Base-by-base conservation (phyloP, 208 protist species). In the Wallacemonas sp. region DNA sequence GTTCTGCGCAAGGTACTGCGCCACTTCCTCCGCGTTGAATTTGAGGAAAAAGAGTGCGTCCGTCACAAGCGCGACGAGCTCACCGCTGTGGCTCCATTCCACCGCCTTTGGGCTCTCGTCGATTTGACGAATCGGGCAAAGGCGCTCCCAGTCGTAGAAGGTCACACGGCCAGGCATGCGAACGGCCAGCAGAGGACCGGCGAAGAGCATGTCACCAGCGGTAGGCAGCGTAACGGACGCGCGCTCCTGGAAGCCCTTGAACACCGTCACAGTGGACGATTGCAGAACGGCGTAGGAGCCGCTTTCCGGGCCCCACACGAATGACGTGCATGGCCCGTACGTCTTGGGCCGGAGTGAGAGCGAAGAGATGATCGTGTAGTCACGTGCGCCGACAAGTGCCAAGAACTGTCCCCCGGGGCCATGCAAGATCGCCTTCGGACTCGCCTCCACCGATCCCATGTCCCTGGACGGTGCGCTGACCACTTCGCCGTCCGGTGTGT, bases 281-380 rank as follows among this genome's bases (percentile, higher is more conserved):
- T 98, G 95, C 39, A 98, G 83, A 0, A 98, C 85, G 22, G 96
- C 98, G 74, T 98, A 99, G 22, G 85, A 81, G 38, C 89, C 91
- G 34, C 64, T 79, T 17, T 96, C 88, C 15, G 68, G 67, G 8
- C 87, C 87, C 98, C 98, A 99, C 15, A 95, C 93, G 71, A 99
- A 98, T 5, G 99, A 96, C 6, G 97, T 64, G 27, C 92, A 98
- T 39, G 80, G 73, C n/a, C 99, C 99, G 74, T 98, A 99, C 22
- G 80, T 84, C 79, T 99, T 99, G 45, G 97, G 97, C 5, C 98
- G 82, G 85, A 96, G 96, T 0, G 87, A 93, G 3, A 99, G 76
- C 1, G 98, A 95, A 24, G 98, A 99, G 71, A 99, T 95, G 71
- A 99, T 98, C 45, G 98, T 98, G 85, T 98, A 99, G 65, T 99